A percentile compares a stretch with the other conserved stretches of the same genome.
Evolutionary conservation across 805 yeast species (phyloP).

Genomic region (Pichia thaimueangensis): DNA sequence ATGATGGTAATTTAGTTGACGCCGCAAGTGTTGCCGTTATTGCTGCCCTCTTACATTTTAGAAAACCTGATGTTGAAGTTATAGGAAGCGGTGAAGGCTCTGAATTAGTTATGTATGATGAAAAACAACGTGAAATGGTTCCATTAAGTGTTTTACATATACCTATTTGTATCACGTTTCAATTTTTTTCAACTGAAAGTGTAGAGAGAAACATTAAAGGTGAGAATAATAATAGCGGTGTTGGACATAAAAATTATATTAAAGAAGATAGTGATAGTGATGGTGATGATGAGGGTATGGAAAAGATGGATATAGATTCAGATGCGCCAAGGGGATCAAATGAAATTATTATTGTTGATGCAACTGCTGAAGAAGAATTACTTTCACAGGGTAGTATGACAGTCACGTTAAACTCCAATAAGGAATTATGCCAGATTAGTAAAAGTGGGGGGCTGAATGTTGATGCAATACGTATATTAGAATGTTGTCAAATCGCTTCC

Average conservation of each 20-base stretch:
- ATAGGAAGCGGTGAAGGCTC: constrained; percentile 38
- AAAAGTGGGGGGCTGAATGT: constrained; percentile 89
- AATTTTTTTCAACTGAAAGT: constrained; percentile 68
- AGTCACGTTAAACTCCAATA: constrained; percentile 80
- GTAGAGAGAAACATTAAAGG: constrained; percentile 69
- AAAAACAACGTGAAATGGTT: constrained; percentile 80
- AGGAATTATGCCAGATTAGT: constrained; percentile 83
- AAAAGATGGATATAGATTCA: not conserved
- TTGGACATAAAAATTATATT: not conserved
- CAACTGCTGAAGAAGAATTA: constrained; percentile 69
- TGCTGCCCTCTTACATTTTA: constrained; percentile 76
- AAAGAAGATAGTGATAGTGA: constrained; percentile 10
- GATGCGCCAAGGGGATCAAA: constrained; percentile 6
- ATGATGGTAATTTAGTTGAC: constrained; percentile 91
- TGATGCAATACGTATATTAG: constrained; percentile 61
- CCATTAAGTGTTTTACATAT: constrained; percentile 79
- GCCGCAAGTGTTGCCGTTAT: constrained; percentile 86
- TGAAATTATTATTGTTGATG: constrained; percentile 61
- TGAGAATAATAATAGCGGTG: not conserved
- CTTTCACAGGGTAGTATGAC: constrained; percentile 75
- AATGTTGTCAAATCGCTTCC: constrained; percentile 63
- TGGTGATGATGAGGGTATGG: constrained; percentile 3
- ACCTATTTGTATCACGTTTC: constrained; percentile 84
- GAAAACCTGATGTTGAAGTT: constrained; percentile 76
- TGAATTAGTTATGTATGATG: constrained; percentile 58